Evolutionary conservation across 768 basidiomycete species (phyloP).

Genomic region (Boletus pseudo-olivaceus): DNA sequence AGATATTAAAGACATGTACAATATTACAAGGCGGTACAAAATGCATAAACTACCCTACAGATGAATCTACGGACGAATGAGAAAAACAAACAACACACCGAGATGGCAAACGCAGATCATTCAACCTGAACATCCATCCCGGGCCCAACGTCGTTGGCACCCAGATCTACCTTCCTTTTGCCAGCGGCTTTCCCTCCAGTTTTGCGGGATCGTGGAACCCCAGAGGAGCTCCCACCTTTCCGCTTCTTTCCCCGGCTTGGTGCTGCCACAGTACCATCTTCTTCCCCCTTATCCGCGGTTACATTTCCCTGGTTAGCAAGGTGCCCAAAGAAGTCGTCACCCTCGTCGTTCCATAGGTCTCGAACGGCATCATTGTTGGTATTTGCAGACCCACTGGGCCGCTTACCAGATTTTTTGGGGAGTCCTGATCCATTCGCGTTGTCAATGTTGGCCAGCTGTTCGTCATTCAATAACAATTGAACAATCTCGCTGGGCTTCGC

Average conservation of each 20-base stretch:
- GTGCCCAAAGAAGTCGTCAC: slow-evolving; percentile 82
- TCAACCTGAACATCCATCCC: slow-evolving; percentile 27
- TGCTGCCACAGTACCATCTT: slow-evolving; percentile 27
- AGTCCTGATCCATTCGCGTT: slow-evolving; percentile 39
- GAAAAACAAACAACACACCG: slow-evolving; percentile 8
- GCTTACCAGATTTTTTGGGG: slow-evolving; percentile 34
- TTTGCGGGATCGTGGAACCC: slow-evolving; percentile 26
- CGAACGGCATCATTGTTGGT: slow-evolving; percentile 40
- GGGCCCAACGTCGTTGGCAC: slow-evolving; percentile 21
- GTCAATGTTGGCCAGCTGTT: slow-evolving; percentile 77
- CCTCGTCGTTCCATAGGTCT: slow-evolving; percentile 84
- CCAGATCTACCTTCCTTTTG: slow-evolving; percentile 30
- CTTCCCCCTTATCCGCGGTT: slow-evolving; percentile 25
- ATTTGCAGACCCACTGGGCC: slow-evolving; percentile 29
- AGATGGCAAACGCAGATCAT: slow-evolving; percentile 13
- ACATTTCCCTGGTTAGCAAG: slow-evolving; percentile 29
- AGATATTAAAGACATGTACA: slow-evolving; percentile 30
- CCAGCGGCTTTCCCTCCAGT: slow-evolving; percentile 29
- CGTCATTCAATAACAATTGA: slow-evolving; percentile 89
- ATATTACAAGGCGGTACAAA: slow-evolving; percentile 28
- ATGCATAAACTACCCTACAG: slow-evolving; percentile 32
- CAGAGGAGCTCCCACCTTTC: slow-evolving; percentile 23
- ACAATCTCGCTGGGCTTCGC: slow-evolving; percentile 97
- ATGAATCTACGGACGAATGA: slow-evolving; percentile 12
- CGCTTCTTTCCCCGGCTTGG: slow-evolving; percentile 33